Base-by-base conservation (phyloP, 1,284 basidiomycete species). In the Austroboletus olivaceoglutinosus region DNA sequence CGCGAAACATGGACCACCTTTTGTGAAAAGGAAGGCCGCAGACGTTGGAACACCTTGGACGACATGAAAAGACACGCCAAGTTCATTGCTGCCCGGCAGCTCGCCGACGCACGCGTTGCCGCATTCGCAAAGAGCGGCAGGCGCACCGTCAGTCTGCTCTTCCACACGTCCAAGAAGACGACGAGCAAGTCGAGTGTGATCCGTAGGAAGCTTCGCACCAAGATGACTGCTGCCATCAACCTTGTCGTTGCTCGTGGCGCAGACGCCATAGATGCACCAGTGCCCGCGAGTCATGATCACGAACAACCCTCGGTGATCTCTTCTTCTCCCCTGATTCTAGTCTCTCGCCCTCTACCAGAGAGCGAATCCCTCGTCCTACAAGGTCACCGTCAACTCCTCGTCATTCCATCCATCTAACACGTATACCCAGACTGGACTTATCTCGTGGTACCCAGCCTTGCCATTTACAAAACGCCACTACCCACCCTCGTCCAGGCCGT, bases 381-480 rank as follows among this genome's bases (percentile, higher is more conserved):
- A 55, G 64, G 65, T 68, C 13, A 31, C 12, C 41, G 2, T n/a
- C 16, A 42, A 29, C 3, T 42, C n/a, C 43, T 43, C 3, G 18
- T 30, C 21, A 9, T 16, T 1, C 12, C 7, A 13, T 19, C 33
- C 11, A 16, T 11, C 48, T 62, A 8, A 64, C 37, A 9, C 0
- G 2, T n/a, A 5, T 13, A 16, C 21, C 18, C 18, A 70, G 67
- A 43, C 30, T 70, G 65, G 65, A 57, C 65, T 22, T 70, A 67
- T 41, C 45, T 70, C 12, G 51, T 68, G n/a, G 27, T 52, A 18
- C 67, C 67, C 13, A 19, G 48, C 33, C 50, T 68, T 16, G 23
- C 51, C 43, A 42, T 58, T 4, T 69, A 68, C 42, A 67, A 37
- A 39, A 56, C 48, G 34, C 59, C 67, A 8, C 49, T 67, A 1